Percentiles rank a stretch among this genome's conserved stretches.
These are phyloP conservation scores for Colletotrichum coccodes DNA, from an alignment of 2,329 filamentous ascomycete genomes.

Conservation along the genomic window DNA sequence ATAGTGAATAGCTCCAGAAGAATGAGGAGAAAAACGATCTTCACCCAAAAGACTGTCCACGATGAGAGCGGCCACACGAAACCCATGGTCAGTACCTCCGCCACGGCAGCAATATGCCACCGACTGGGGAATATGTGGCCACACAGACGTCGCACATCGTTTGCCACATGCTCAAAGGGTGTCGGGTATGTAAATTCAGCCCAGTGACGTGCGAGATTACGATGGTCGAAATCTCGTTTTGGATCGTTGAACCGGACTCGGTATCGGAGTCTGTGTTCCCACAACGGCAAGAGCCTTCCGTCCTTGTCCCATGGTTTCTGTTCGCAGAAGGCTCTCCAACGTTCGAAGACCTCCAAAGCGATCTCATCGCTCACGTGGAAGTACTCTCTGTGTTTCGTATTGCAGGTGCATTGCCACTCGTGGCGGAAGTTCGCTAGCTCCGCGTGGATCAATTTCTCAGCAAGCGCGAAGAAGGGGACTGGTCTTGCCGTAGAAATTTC, in stretches of 20 bases:
- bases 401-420: neutral
- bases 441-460: constrained; percentile 8
- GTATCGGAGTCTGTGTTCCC: neutral
- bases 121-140: neutral
- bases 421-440: constrained; percentile 9
- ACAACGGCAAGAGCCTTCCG: neutral
- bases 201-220: neutral
- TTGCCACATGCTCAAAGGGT: neutral
- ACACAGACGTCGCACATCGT: neutral
- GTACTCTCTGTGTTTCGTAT: neutral
- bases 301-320: neutral
- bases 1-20: neutral
- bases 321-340: constrained; percentile 13
- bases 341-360: neutral
- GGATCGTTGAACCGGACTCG: neutral
- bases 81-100: neutral
- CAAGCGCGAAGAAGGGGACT: neutral
- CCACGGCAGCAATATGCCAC: neutral
- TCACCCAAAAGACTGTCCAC: neutral
- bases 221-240: neutral
- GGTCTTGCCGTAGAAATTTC: too few relatives aligned
- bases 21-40: neutral
- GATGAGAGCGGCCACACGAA: neutral
- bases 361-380: constrained; percentile 4
- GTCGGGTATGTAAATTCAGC: neutral